Base-by-base conservation (phyloP, 2,329 filamentous ascomycete species). In the Thermochaetoides dissita region DNA sequence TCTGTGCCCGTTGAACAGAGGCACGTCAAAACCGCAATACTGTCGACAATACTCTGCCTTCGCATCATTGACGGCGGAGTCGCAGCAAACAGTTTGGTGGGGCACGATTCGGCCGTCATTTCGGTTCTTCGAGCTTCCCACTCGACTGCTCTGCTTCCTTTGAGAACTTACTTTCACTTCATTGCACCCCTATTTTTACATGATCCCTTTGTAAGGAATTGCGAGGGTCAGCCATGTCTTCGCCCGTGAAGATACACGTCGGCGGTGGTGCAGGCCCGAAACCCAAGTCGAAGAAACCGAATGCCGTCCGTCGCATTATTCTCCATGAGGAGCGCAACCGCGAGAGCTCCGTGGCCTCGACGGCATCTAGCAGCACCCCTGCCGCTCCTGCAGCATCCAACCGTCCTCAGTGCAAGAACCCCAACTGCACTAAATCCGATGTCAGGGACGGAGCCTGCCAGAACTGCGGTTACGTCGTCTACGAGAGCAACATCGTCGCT, bases 401-500 rank as follows among this genome's bases (percentile, higher is more conserved):
- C 54, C 59, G 30, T 59, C 35, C 65, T 64, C 49, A 79, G 74
- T 72, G 72, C 9, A 79, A 79, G 55, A 71, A 74, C n/a, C 45
- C 42, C 46, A 62, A 65, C 38, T 81, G 76, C 57, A 65, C 66
- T n/a, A 72, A 71, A 41, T 74, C 75, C 10, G 71, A 76, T 42
- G 71, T 81, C 39, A 66, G 73, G 40, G 75, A 79, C 51, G 76
- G 76, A 33, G 73, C 84, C 51, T 96, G 91, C 63, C 76, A 79
- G 47, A 81, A 76, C 37, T 96, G 91, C 61, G 89, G 87, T 71
- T 80, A 77, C 46, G 77, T 94, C 51, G 76, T 89, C 43, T 81
- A 84, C 52, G 83, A 93, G 57, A 80, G 78, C 57, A 87, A 93
- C 56, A 94, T 96, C 48, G 88, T 95, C 45, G 76, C 86, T 38